Evolutionary conservation across 1,284 basidiomycete species (phyloP).

Genomic region (Naganishia sp.): DNA sequence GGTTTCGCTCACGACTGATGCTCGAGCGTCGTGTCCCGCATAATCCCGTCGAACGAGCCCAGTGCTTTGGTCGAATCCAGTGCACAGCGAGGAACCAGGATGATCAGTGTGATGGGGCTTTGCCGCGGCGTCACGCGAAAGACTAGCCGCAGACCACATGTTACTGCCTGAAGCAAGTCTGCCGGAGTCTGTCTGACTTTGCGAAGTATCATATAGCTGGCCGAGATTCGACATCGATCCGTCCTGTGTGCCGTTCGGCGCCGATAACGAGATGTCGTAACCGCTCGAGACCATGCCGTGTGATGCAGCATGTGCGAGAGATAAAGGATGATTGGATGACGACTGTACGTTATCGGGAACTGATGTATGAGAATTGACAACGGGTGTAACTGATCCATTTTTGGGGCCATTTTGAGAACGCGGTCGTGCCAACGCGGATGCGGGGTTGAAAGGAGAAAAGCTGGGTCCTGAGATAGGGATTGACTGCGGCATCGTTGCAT

Average conservation of each 20-base stretch:
- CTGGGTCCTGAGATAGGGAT: neutral
- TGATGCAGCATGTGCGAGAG: constrained; percentile 1
- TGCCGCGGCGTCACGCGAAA: neutral
- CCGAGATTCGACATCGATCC: neutral
- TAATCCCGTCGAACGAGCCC: constrained; percentile 1
- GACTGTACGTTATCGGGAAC: neutral
- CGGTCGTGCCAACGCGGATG: neutral
- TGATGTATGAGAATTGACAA: neutral
- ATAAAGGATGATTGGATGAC: constrained; percentile 1
- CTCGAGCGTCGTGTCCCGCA: neutral
- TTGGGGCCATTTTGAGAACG: neutral
- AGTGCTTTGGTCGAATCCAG: neutral
- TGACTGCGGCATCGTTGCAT: neutral
- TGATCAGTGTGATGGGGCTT: neutral
- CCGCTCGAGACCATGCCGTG: constrained; percentile 25
- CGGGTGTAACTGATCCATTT: neutral
- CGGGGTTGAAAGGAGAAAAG: neutral
- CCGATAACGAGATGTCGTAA: constrained; percentile 15
- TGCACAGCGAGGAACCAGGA: neutral
- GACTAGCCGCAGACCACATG: neutral
- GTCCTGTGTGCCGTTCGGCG: neutral
- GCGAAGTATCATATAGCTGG: neutral
- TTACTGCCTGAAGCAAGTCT: no score
- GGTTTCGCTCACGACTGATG: no score
- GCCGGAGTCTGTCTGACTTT: no score